Evolutionary conservation across 106 monocot species (phyloP).

Genomic region (Iris macrosiphon): DNA sequence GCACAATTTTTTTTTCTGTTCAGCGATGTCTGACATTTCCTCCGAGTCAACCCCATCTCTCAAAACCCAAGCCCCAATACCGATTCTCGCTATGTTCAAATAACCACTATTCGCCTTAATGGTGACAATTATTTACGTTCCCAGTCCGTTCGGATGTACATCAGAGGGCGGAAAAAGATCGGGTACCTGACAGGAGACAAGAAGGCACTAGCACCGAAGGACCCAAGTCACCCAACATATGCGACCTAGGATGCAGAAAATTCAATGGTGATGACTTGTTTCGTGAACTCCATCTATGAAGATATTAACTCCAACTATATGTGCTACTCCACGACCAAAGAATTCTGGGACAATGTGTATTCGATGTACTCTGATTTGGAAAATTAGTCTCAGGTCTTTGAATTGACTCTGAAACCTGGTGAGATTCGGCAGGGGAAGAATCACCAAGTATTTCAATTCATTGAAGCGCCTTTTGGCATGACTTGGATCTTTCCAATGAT

Average conservation of each 20-base stretch:
- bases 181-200: not conserved
- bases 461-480: not conserved
- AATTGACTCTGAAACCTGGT: not conserved
- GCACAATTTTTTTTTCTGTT: too few species aligned
- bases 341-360: not conserved
- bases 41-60: too few species aligned
- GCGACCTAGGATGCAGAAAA: not conserved
- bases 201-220: not conserved
- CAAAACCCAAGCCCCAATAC: too few species aligned
- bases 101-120: constrained; percentile 9
- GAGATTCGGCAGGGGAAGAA: not conserved
- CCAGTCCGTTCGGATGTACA: not conserved
- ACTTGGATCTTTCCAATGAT: not conserved
- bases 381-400: not conserved
- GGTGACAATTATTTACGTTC: not conserved
- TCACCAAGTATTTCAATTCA: not conserved
- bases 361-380: not conserved
- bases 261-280: not conserved
- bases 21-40: too few species aligned
- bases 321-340: not conserved
- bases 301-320: not conserved
- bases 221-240: not conserved
- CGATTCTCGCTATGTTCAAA: not conserved
- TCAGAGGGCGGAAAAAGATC: not conserved
- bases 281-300: not conserved